Conservation (phyloP, 352 stramenopile genomes). For the Pythium rhizo-oryzae region DNA sequence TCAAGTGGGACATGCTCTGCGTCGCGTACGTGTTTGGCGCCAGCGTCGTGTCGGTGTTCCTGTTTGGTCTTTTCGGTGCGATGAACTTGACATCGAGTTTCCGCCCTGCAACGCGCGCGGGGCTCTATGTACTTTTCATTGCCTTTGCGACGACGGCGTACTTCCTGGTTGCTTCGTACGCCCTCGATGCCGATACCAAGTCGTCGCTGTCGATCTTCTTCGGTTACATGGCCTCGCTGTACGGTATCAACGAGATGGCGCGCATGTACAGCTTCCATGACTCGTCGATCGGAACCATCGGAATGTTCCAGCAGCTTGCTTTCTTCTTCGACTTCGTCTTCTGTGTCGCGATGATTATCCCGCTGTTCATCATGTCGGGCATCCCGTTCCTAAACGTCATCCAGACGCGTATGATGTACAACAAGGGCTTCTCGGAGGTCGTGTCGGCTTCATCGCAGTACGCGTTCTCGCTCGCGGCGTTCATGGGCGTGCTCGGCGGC, state of each 20-base stretch:
- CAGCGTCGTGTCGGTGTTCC: slow-evolving; percentile 52
- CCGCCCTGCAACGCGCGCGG: slow-evolving; percentile 46
- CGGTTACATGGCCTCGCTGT: slow-evolving; percentile 73
- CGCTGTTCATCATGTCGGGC: slow-evolving; percentile 76
- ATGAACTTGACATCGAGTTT: slow-evolving; percentile 38
- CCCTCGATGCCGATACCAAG: slow-evolving; percentile 39
- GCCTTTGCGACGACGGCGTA: slow-evolving; percentile 41
- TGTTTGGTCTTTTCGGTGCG: slow-evolving; percentile 54
- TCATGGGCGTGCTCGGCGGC: slow-evolving; percentile 74
- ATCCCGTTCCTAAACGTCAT: slow-evolving; percentile 89
- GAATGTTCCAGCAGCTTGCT: slow-evolving; percentile 76
- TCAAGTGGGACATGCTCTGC: slow-evolving; percentile 56
- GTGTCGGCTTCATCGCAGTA: slow-evolving; percentile 88
- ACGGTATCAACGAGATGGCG: slow-evolving; percentile 85
- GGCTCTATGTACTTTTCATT: slow-evolving; percentile 53
- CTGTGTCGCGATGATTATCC: slow-evolving; percentile 68
- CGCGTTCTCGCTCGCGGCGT: slow-evolving; percentile 78
- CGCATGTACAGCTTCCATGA: slow-evolving; percentile 83
- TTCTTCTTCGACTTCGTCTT: slow-evolving; percentile 91
- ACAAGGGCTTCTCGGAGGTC: slow-evolving; percentile 88
- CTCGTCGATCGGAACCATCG: slow-evolving; percentile 61
- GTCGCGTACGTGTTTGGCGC: slow-evolving; percentile 64
- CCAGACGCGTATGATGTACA: slow-evolving; percentile 92
- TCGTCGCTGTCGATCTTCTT: slow-evolving; percentile 74
- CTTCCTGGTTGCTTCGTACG: slow-evolving; percentile 49